Base-by-base conservation (phyloP, 495 filamentous ascomycete genomes). In the Patellaria atrata region DNA sequence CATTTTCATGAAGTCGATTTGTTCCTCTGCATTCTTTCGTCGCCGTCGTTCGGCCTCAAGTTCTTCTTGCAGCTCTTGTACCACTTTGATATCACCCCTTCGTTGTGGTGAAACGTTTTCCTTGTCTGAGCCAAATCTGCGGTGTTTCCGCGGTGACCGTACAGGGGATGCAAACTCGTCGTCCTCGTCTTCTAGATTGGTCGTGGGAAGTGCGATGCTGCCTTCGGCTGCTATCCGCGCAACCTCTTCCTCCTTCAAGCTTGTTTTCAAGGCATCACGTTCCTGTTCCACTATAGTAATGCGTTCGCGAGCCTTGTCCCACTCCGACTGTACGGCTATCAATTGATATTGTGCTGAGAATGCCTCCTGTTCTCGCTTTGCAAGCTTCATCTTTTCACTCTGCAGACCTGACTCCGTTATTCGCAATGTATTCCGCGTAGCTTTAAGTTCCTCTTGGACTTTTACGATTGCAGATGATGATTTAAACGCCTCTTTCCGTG, bases 401-500 rank as follows among this genome's bases (percentile, higher is more conserved):
- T 64, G 58, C 6, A 73, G 45, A 32, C 73, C 68, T 2, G 70
- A 63, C 44, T 71, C 67, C 31, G 70, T 51, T 1, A 51, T 52
- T 18, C 64, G 70, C 14, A 63, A 53, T 8, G 58, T 65, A 12
- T 65, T 64, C 38, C 77, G 72, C 2, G 67, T 57, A 3, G 76
- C 56, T 47, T 87, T 86, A 36, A 87, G 57, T 47, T 93, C 82
- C 41, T 91, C 82, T 50, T 91, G 83, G 9, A 75, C 45, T 47
- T 91, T 83, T 14, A 89, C 76, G 10, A 82, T 50, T 2, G 63
- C 59, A 10, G 81, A 85, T 9, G 82, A 81, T 3, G 77, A 71
- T 31, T 82, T 87, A 61, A 83, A 91, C 0, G 77, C 75, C 46
- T 89, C 82, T 54, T 87, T 91, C 20, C 79, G 64, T n/a, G 77